Base-by-base conservation (phyloP, 2,329 filamentous ascomycete genomes). In the Sporothrix euskadiensis region DNA sequence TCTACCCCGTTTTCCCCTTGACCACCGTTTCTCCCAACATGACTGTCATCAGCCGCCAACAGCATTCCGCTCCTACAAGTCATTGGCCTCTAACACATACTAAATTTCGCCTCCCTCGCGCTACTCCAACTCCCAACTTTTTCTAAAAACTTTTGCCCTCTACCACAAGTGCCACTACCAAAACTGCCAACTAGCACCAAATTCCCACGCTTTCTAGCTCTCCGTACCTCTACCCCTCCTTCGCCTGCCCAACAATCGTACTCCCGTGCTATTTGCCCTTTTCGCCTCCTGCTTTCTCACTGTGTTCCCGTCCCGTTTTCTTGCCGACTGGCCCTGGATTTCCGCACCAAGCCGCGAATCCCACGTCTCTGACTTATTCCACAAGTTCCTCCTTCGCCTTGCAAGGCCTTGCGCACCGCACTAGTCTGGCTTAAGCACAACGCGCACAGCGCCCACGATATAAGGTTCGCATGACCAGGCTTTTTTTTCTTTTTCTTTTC, bases 31-130 rank as follows among this genome's bases (percentile, higher is more conserved):
- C n/a, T n/a, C 59, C 57, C 72, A 75, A 26, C 70, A 75, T 75
- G 74, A 73, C 72, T 71, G 73, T 57, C 61, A 63, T 70, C 72
- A 41, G 71, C 70, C 49, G 35, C 44, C 72, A 71, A 61, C 70
- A 54, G 10, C 65, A n/a, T 44, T 69, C 72, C 72, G 39, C 70
- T 74, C 22, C 69, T 57, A n/a, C 71, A 72, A 69, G 71, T 73
- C 56, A n/a, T 73, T 57, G 73, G 71, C 73, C 75, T 76, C 49
- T 76, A 73, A 73, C 73, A 74, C 22, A 47, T 47, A 44, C 63
- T 68, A 49, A 70, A 56, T 4, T 47, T 57, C 47, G 49, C 35
- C 26, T 54, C 30, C 61, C 65, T 71, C 68, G 66, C 66, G 44
- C 59, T 71, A 30, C 70, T 54, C 70, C 49, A 61, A 41, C 44